Conservation (phyloP, 108 stramenopile species). For the Cylindrotheca closterium region DNA sequence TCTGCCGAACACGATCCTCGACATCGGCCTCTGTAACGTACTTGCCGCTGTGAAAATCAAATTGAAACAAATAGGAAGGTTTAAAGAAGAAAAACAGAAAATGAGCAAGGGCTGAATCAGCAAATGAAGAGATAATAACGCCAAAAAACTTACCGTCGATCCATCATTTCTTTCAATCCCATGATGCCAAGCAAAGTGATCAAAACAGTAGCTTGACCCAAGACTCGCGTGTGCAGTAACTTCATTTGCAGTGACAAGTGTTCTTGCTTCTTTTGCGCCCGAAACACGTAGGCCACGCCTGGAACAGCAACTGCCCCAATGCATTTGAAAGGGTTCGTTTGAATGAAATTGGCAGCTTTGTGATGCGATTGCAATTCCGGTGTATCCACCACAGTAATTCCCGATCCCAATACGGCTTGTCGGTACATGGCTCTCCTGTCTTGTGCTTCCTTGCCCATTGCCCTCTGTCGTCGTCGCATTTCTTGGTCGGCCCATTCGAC, state of each 20-base stretch:
- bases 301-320: constrained; percentile 64
- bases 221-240: constrained; percentile 84
- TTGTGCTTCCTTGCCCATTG: constrained; percentile 68
- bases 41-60: constrained; percentile 53
- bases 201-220: constrained; percentile 83
- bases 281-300: constrained; percentile 69
- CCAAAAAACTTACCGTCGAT: too few species aligned
- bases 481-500: constrained; percentile 22
- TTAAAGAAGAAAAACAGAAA: too few species aligned
- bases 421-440: constrained; percentile 47
- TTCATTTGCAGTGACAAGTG: constrained; percentile 59
- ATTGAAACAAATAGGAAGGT: too few species aligned
- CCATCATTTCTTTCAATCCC: constrained; percentile 88
- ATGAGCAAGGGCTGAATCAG: too few species aligned
- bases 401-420: constrained; percentile 52
- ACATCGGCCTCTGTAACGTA: constrained; percentile 75
- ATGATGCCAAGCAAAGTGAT: constrained; percentile 69
- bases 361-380: constrained; percentile 51
- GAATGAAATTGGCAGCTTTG: constrained; percentile 68
- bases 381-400: constrained; percentile 70
- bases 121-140: too few species aligned
- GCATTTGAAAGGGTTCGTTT: constrained; percentile 78
- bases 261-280: constrained; percentile 61
- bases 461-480: constrained; percentile 3
- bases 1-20: constrained; percentile 59